These are phyloP conservation scores for Colletotrichum sojae DNA, from an alignment of 2,329 filamentous ascomycete genomes.

Conservation along the genomic window DNA sequence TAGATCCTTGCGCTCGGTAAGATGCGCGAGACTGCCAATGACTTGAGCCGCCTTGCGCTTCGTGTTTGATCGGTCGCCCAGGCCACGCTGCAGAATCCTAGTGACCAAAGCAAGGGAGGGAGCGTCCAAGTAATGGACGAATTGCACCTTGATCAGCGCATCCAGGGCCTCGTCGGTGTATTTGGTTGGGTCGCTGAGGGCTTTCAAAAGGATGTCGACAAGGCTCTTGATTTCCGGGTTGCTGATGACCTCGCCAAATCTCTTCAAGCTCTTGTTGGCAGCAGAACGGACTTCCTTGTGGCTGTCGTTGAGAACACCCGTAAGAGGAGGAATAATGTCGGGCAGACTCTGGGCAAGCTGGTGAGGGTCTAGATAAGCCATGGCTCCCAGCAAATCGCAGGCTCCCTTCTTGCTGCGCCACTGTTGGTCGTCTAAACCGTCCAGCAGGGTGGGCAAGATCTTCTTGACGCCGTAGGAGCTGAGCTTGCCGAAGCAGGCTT, in stretches of 20 bases:
- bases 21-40: slow-evolving; percentile 95
- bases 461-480: slow-evolving; percentile 97
- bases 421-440: slow-evolving; percentile 93
- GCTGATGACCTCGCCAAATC: slow-evolving; percentile 97
- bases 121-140: slow-evolving; percentile 97
- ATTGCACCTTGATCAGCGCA: slow-evolving; percentile 96
- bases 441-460: slow-evolving; percentile 90
- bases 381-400: slow-evolving; percentile 95
- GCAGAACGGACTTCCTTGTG: slow-evolving; percentile 96
- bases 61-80: slow-evolving; percentile 91
- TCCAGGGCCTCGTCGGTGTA: slow-evolving; percentile 97
- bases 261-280: slow-evolving; percentile 95
- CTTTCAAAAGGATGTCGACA: slow-evolving; percentile 92
- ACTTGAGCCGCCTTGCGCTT: slow-evolving; percentile 98
- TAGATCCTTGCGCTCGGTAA: slow-evolving; percentile 96
- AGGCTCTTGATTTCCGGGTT: slow-evolving; percentile 97
- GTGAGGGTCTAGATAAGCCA: slow-evolving; percentile 98
- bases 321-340: slow-evolving; percentile 96
- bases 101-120: slow-evolving; percentile 95
- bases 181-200: slow-evolving; percentile 96
- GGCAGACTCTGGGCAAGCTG: slow-evolving; percentile 93
- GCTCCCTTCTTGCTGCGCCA: slow-evolving; percentile 99
- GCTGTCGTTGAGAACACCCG: slow-evolving; percentile 94
- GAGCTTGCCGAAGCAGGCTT: slow-evolving; percentile 91
- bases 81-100: slow-evolving; percentile 92